Conservation (phyloP, 805 yeast genomes). For the Starmerella lactis-condensi region DNA sequence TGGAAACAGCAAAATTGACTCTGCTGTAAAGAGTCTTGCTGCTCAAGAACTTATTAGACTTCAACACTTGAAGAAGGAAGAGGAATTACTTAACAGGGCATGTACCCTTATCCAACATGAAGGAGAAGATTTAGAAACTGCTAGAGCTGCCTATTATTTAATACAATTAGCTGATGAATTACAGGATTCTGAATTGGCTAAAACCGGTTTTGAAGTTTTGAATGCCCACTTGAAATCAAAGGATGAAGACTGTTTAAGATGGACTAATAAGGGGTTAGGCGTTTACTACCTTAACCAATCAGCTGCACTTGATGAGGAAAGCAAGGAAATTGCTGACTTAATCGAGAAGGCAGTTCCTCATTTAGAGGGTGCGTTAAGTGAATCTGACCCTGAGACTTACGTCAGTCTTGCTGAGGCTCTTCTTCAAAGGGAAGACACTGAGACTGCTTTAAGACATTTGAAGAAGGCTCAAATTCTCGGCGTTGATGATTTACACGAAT, state of each 20-base stretch:
- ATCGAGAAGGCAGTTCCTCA: constrained; percentile 38
- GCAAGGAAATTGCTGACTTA: constrained; percentile 28
- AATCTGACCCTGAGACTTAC: constrained; percentile 64
- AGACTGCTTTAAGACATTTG: constrained; percentile 35
- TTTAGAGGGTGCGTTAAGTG: constrained; percentile 41
- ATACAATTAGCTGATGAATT: constrained; percentile 10
- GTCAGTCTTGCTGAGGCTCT: constrained; percentile 72
- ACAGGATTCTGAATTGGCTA: constrained; percentile 1
- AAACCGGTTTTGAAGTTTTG: constrained; percentile 2
- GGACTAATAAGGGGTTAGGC: constrained; percentile 22
- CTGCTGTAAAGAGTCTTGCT: constrained; percentile 8
- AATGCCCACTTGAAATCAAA: constrained; percentile 1
- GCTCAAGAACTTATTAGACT: constrained; percentile 11
- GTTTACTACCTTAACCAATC: constrained; percentile 19
- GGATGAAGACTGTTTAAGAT: constrained; percentile 1
- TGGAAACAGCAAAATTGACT: constrained; percentile 16
- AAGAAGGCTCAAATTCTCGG: constrained; percentile 21
- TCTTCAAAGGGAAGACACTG: constrained; percentile 28
- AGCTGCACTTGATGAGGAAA: constrained; percentile 13
- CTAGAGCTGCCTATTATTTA: constrained; percentile 9
- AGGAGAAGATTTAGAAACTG: constrained; percentile 7
- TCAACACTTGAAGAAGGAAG: constrained; percentile 8
- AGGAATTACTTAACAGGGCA: constrained; percentile 5
- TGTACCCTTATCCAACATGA: constrained; percentile 1
- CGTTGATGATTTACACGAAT: constrained; percentile 21